Base-by-base conservation (phyloP, 768 basidiomycete species). In the Galerina marginata region DNA sequence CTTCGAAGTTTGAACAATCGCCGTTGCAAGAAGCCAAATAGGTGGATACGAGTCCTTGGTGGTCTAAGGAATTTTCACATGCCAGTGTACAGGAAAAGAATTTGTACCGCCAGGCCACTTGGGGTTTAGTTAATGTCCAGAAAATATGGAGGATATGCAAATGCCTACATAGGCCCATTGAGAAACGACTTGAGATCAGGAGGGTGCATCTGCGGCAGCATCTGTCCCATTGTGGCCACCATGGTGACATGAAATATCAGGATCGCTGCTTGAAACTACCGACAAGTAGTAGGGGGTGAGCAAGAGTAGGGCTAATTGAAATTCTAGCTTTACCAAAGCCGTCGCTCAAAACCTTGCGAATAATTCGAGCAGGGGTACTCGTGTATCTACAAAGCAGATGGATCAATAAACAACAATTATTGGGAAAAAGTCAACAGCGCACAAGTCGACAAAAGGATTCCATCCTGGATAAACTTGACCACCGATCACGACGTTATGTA, bases 11-110 rank as follows among this genome's bases (percentile, higher is more conserved):
- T 7, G 77, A 66, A 57, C 82, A 84, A 54, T 78, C 75, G 23
- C 77, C 80, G 55, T 74, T 74, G 68, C 83, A 84, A 11, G 79
- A 79, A 29, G 81, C 72, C 82, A 84, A 83, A 65, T 83, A 83
- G n/a, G 79, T 83, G 26, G 78, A 79, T 20, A 82, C 77, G 26
- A 80, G 81, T 4, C 82, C 82, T 67, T 78, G 72, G 67, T 83
- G 83, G 64, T 82, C 83, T 80, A 47, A 43, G 54, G 37, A 40
- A 49, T 38, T 29, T 20, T 39, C 54, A 58, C 29, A 33, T 33
- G n/a, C n/a, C n/a, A n/a, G n/a, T n/a, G 7, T 33, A 33, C 7
- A 33, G 29, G 29, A 4, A 33, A 20, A 20, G 20, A 20, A 20
- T 20, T 20, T 20, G 20, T 20, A 20, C 20, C 20, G 20, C 20